These are phyloP conservation scores for Pichia paraexigua DNA, from an alignment of 805 yeast genomes.

Conservation along the genomic window DNA sequence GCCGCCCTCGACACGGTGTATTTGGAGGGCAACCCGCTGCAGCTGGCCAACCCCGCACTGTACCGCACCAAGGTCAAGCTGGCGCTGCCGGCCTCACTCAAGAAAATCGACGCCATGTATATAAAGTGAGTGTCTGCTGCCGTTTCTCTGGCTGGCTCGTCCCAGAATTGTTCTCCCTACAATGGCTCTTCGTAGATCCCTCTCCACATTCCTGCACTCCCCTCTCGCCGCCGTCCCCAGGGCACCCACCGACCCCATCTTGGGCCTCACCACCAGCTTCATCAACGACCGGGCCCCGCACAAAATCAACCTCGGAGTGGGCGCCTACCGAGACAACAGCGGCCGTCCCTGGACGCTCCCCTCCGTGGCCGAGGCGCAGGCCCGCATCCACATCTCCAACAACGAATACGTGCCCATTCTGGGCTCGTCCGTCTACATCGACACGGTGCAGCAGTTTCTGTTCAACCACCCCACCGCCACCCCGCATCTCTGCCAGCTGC, in stretches of 20 bases:
- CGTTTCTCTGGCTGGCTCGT: too few species aligned
- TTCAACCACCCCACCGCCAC: slow-evolving; percentile 33
- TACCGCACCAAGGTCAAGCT: slow-evolving; percentile 78
- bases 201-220: neutral
- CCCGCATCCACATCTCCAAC: neutral
- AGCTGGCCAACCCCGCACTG: slow-evolving; percentile 60
- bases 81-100: slow-evolving; percentile 59
- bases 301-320: slow-evolving; percentile 64
- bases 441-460: slow-evolving; percentile 59
- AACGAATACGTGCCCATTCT: slow-evolving; percentile 81
- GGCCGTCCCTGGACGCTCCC: slow-evolving; percentile 91
- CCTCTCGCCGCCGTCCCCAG: neutral
- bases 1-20: slow-evolving; percentile 78
- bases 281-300: slow-evolving; percentile 51
- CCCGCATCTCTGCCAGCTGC: slow-evolving; percentile 35
- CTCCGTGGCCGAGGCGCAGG: slow-evolving; percentile 52
- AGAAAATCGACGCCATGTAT: slow-evolving; percentile 89
- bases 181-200: neutral
- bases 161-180: too few species aligned
- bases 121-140: too few species aligned
- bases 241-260: slow-evolving; percentile 83
- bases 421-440: slow-evolving; percentile 65
- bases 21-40: slow-evolving; percentile 90
- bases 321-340: slow-evolving; percentile 85
- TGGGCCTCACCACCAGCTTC: slow-evolving; percentile 72